Conservation (phyloP, 192 early-diverging fungal species). For the Phlyctochytrium bullatum region DNA sequence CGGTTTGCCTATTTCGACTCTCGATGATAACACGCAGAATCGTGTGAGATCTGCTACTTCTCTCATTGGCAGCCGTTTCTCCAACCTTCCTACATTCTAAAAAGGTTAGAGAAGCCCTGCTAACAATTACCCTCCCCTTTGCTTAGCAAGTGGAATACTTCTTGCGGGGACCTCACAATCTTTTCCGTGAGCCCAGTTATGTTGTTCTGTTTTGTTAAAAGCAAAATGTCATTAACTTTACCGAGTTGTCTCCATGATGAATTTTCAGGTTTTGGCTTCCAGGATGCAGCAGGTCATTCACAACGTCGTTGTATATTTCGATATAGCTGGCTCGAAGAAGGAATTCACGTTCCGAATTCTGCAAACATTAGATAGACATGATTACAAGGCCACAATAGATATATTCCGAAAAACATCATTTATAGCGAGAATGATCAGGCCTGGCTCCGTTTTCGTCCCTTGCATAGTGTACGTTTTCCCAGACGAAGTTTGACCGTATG, state of each 20-base stretch:
- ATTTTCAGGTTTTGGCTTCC: slow-evolving; percentile 80
- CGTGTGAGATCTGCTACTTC: slow-evolving; percentile 90
- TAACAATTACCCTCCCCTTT: slow-evolving; percentile 38
- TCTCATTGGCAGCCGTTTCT: slow-evolving; percentile 90
- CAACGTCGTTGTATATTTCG: slow-evolving; percentile 96
- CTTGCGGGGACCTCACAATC: slow-evolving; percentile 42
- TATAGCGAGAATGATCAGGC: slow-evolving; percentile 68
- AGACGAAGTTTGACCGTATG: slow-evolving; percentile 95
- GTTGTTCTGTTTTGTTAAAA: too few relatives aligned
- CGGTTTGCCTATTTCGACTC: slow-evolving; percentile 4
- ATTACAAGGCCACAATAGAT: slow-evolving; percentile 41
- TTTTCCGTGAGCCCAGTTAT: slow-evolving; percentile 51
- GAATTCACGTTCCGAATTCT: slow-evolving; percentile 73
- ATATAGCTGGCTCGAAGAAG: slow-evolving; percentile 93
- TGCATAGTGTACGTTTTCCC: slow-evolving; percentile 86
- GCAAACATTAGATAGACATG: not conserved
- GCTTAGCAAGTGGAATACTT: slow-evolving; percentile 40
- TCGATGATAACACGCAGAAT: slow-evolving; percentile 82
- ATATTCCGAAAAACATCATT: slow-evolving; percentile 60
- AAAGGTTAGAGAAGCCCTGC: not conserved
- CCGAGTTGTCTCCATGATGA: slow-evolving; percentile 61
- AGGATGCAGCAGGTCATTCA: slow-evolving; percentile 87
- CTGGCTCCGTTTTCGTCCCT: slow-evolving; percentile 58
- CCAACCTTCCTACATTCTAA: slow-evolving; percentile 74
- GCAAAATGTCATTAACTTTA: not conserved